Base-by-base conservation (phyloP, 345 rosid species). In the Zanthoxylum bungeanum region DNA sequence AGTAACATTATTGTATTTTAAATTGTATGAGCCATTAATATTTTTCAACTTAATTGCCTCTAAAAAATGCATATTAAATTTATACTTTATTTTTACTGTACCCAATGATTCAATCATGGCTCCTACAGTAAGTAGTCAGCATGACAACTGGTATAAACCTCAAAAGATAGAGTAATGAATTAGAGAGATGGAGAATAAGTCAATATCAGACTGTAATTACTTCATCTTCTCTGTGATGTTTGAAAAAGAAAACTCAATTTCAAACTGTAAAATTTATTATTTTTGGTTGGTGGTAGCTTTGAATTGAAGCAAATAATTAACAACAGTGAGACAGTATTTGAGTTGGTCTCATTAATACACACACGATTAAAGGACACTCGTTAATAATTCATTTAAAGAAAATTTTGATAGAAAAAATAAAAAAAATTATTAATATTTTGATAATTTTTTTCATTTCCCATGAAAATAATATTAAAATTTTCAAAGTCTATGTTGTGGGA, bases 401-500 rank as follows among this genome's bases (percentile, higher is more conserved):
- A 21, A 40, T n/a, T n/a, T n/a, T n/a, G n/a, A 51, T 1, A 31
- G 51, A 3, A 17, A 36, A 22, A 11, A 2, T 0, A 36, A 36
- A 7, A 36, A 7, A 21, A n/a, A 60, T n/a, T n/a, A n/a, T n/a
- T n/a, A n/a, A n/a, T n/a, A n/a, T n/a, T n/a, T n/a, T n/a, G n/a
- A n/a, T n/a, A n/a, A n/a, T n/a, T n/a, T n/a, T n/a, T n/a, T n/a
- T n/a, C n/a, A n/a, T n/a, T n/a, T n/a, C n/a, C n/a, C n/a, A n/a
- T n/a, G n/a, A n/a, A n/a, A n/a, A n/a, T n/a, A n/a, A n/a, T n/a
- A n/a, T n/a, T n/a, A n/a, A n/a, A n/a, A n/a, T n/a, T n/a, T n/a
- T n/a, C n/a, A n/a, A n/a, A n/a, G n/a, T 55, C 80, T 49, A 51
- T 70, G 76, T 63, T 79, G 82, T 86, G 79, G 85, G 72, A 68